phyloP scores from a whole-genome alignment of 108 stramenopile genomes.

The Fragilaria radians region DNA sequence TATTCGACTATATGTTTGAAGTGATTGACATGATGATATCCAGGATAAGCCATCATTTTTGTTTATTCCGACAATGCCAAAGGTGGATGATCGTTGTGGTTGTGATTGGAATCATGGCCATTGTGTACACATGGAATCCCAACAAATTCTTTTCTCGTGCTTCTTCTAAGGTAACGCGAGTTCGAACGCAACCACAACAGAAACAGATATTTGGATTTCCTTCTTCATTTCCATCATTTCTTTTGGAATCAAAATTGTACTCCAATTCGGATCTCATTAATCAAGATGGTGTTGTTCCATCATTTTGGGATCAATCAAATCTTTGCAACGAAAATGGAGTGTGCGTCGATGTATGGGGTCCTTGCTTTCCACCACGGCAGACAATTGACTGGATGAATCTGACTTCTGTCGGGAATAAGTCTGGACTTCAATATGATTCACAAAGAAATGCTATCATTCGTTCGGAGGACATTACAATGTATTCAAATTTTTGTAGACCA shows the following conservation, averaged over 20 bases:
- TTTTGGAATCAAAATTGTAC: not conserved
- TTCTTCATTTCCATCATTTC: not conserved
- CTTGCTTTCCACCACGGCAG: slow-evolving; percentile 20
- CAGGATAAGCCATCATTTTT: too few relatives aligned
- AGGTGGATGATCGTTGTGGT: too few relatives aligned
- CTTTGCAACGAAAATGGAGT: not conserved
- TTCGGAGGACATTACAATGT: not conserved
- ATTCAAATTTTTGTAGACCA: slow-evolving; percentile 52
- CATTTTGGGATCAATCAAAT: slow-evolving; percentile 16
- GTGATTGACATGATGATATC: too few relatives aligned
- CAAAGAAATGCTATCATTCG: not conserved
- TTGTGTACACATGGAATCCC: too few relatives aligned
- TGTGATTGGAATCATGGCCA: too few relatives aligned
- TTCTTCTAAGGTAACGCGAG: too few relatives aligned
- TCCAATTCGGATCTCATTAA: slow-evolving; percentile 22
- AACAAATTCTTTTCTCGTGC: too few relatives aligned
- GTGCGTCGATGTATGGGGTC: slow-evolving; percentile 32
- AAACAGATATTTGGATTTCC: too few relatives aligned
- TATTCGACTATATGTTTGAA: too few relatives aligned
- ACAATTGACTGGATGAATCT: not conserved
- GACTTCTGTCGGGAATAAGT: not conserved
- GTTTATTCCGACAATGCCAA: too few relatives aligned
- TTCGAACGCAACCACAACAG: too few relatives aligned
- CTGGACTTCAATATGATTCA: not conserved
- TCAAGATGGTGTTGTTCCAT: slow-evolving; percentile 19